phyloP scores from a whole-genome alignment of 2,329 filamentous ascomycete genomes.

The Ascochyta viciae-villosae region DNA sequence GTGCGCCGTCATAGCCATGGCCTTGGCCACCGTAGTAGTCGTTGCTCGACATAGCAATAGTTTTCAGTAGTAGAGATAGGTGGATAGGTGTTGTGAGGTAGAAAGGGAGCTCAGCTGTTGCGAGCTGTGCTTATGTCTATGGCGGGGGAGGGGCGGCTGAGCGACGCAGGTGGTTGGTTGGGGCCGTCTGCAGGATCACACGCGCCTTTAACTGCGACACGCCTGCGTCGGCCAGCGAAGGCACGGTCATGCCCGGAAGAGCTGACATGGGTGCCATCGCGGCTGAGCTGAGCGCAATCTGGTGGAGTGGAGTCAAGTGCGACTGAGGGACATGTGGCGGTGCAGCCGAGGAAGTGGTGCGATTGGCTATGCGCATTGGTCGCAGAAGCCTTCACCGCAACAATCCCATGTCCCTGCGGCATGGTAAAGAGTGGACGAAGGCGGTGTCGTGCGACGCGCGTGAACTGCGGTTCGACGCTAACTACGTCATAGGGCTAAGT shows the following conservation, averaged over 20 bases:
- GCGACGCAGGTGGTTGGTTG: conserved; percentile 20
- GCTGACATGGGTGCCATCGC: conserved; percentile 21
- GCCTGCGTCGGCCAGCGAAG: conserved; percentile 19
- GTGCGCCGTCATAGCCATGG: conserved; percentile 36
- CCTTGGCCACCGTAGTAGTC: conserved; percentile 47
- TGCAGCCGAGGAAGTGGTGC: neutral
- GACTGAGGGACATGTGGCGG: conserved; percentile 10
- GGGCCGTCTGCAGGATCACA: conserved; percentile 30
- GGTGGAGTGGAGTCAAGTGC: conserved; percentile 7
- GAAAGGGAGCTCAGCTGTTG: conserved; percentile 13
- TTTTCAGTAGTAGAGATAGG: neutral
- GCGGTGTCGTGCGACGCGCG: neutral
- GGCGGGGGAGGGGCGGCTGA: conserved; percentile 29
- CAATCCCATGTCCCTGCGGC: neutral
- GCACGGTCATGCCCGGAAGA: conserved; percentile 9
- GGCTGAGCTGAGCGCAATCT: conserved; percentile 27
- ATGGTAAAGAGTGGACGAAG: neutral
- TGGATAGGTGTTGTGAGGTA: conserved; percentile 5
- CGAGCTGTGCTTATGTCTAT: conserved; percentile 23
- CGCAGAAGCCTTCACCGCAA: neutral
- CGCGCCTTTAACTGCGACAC: conserved; percentile 27
- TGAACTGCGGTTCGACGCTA: neutral
- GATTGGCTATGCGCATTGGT: neutral
- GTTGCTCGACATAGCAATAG: conserved; percentile 31
- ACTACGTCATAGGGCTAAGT: conserved; percentile 13